Evolutionary conservation across 139 green algal genomes (phyloP).

Genomic region (Chlorella sp.): DNA sequence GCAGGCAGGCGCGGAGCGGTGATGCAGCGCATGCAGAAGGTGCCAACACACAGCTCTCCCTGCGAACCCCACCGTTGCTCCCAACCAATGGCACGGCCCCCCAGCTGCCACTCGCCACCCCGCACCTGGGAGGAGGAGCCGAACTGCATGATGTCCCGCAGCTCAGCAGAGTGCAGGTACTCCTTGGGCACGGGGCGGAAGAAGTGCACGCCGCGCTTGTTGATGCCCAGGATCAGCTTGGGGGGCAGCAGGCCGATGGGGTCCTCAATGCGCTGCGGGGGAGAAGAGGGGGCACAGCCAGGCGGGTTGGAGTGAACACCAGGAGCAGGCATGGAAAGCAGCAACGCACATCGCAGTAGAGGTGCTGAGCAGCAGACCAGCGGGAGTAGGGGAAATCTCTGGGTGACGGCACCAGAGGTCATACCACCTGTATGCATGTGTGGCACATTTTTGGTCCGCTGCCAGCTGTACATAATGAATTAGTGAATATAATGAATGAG

Average conservation of each 20-base stretch:
- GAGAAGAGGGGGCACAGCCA: neutral
- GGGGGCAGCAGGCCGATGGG: slow-evolving; percentile 95
- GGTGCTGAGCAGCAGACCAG: neutral
- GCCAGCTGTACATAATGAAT: too few relatives aligned
- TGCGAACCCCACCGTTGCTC: too few relatives aligned
- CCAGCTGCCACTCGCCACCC: neutral
- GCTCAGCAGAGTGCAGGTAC: slow-evolving; percentile 96
- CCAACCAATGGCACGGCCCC: too few relatives aligned
- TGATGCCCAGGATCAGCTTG: slow-evolving; percentile 96
- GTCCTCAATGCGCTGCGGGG: slow-evolving; percentile 85
- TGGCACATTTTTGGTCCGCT: too few relatives aligned
- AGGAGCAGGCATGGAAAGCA: neutral
- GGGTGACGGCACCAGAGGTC: too few relatives aligned
- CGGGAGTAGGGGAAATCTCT: neutral
- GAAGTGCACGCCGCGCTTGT: slow-evolving; percentile 95
- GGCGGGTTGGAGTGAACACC: neutral
- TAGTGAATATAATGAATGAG: too few relatives aligned
- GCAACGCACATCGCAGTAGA: neutral
- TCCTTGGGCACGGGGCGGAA: slow-evolving; percentile 95
- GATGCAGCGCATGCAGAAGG: neutral
- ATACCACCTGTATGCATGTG: too few relatives aligned
- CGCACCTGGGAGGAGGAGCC: slow-evolving; percentile 74
- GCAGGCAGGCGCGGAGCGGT: neutral
- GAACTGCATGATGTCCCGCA: slow-evolving; percentile 99
- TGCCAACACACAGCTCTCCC: neutral